Base-by-base conservation (phyloP, 768 basidiomycete species). In the Trametes maxima region DNA sequence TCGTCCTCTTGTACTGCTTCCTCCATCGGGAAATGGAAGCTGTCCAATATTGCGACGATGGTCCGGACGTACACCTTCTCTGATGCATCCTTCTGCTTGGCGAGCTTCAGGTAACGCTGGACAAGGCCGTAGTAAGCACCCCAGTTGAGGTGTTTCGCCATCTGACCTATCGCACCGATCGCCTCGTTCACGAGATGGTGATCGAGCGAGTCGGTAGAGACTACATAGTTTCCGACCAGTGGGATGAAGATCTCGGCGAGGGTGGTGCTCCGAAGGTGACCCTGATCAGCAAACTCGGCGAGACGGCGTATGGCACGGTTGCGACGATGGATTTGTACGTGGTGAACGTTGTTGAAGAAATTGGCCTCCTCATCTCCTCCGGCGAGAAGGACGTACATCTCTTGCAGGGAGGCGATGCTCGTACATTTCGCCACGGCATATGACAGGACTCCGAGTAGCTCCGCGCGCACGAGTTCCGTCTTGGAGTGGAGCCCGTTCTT, bases 291-390 rank as follows among this genome's bases (percentile, higher is more conserved):
- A 57, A 86, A 82, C 53, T 95, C 94, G 5, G 85, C 85, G 19
- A 98, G 82, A n/a, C 94, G 81, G 14, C 91, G 84, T 28, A 97
- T 79, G 2, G 96, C 95, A 60, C 96, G 78, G 1, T 88, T 86
- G 22, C 96, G 87, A 64, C 95, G 86, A 73, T 98, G 95, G 2
- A 89, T 77, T 74, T 99, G 97, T 45, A 98, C 85, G 70, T 99
- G 97, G 54, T 90, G 85, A 49, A 98, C 86, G 73, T 99, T 99
- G 79, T 88, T 89, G 83, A 99, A 98, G 77, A 98, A 95, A 70
- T 90, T 95, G 35, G 94, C 94, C 73, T 99, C 96, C 50, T 91
- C 88, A 70, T 98, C 95, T 1, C 93, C 95, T 17, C 81, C 85
- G 8, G 91, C 92, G 35, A 98, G 81, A 7, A 98, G 75, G 12